Conservation (phyloP, 1,284 basidiomycete genomes). For the Leccinum laetum region DNA sequence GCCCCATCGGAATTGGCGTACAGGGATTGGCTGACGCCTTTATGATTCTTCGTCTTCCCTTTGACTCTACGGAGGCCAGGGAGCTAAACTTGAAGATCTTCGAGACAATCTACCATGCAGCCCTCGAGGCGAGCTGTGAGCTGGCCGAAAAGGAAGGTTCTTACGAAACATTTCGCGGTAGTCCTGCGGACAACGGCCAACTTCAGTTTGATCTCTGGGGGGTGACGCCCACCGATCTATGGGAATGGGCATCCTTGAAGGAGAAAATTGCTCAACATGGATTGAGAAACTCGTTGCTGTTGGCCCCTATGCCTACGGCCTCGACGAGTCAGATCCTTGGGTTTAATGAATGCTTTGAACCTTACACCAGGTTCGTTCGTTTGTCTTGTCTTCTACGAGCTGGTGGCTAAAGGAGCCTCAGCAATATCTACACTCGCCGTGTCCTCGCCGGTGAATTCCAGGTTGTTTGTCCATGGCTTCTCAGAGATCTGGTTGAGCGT, state of each 20-base stretch:
- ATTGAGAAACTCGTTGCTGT: conserved; percentile 91
- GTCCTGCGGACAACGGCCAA: conserved; percentile 86
- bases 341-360: conserved; percentile 99
- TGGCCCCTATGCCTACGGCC: conserved; percentile 98
- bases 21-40: conserved; percentile 99
- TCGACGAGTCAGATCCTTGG: conserved; percentile 99
- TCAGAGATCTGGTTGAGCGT: conserved; percentile 95
- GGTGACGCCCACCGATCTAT: conserved; percentile 88
- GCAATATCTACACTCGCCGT: conserved; percentile 98
- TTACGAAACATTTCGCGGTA: conserved; percentile 93
- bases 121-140: conserved; percentile 91
- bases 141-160: conserved; percentile 82
- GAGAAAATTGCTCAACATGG: conserved; percentile 88
- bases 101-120: conserved; percentile 99
- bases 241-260: conserved; percentile 95
- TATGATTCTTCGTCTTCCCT: conserved; percentile 96
- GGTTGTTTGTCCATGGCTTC: conserved; percentile 97
- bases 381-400: not conserved
- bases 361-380: conserved; percentile 74
- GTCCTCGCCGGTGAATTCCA: conserved; percentile 99
- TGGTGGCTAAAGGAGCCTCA: conserved; percentile 32
- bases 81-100: conserved; percentile 96
- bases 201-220: conserved; percentile 98
- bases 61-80: conserved; percentile 89
- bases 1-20: conserved; percentile 97